Evolutionary conservation across 139 green algal genomes (phyloP).

Genomic region (Closterium sp.): DNA sequence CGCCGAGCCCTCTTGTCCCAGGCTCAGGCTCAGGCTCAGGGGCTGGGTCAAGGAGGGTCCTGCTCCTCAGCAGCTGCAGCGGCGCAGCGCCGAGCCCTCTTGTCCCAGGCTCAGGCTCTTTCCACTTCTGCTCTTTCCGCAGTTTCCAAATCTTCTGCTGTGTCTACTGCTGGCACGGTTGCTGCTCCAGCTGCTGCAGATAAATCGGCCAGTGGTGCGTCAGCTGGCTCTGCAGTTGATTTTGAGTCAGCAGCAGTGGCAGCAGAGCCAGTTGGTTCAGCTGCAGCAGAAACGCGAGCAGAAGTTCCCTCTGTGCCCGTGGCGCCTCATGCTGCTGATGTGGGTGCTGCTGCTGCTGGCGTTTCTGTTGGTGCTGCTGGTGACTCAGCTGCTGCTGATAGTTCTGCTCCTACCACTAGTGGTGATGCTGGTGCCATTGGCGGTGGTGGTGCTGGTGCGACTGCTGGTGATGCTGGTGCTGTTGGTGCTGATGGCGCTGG

Average conservation of each 20-base stretch:
- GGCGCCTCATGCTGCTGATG: not conserved
- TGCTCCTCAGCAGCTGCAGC: not conserved
- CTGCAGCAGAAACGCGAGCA: not conserved
- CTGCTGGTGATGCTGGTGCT: too few species aligned
- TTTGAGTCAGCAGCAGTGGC: too few species aligned
- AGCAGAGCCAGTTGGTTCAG: not conserved
- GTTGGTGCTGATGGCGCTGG: too few species aligned
- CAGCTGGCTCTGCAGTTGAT: too few species aligned
- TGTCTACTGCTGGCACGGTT: not conserved
- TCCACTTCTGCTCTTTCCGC: not conserved
- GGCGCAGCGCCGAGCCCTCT: not conserved
- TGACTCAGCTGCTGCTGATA: not conserved
- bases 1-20: not conserved
- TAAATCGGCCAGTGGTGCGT: too few species aligned
- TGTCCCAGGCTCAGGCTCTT: not conserved
- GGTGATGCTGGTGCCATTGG: too few species aligned
- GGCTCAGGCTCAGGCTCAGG: not conserved
- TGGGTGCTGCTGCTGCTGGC: not conserved
- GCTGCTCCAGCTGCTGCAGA: too few species aligned
- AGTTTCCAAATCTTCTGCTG: not conserved
- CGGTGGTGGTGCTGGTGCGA: too few species aligned
- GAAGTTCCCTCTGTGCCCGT: not conserved
- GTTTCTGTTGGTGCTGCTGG: not conserved
- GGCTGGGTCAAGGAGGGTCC: not conserved
- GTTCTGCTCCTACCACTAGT: not conserved